Evolutionary conservation across 2,329 filamentous ascomycete genomes (phyloP).

Genomic region (Penicillium hordei): DNA sequence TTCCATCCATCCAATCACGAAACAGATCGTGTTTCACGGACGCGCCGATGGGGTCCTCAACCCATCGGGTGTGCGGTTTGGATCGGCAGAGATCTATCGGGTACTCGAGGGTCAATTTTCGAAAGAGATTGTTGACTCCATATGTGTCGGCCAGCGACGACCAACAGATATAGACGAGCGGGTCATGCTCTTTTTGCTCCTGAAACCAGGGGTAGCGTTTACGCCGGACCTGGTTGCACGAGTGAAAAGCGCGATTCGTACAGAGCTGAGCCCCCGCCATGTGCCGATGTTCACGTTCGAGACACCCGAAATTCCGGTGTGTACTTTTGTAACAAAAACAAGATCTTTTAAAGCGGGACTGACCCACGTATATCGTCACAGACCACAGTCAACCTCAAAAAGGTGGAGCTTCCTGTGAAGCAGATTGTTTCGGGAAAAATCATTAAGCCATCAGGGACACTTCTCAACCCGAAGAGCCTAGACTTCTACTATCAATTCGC

Average conservation of each 20-base stretch:
- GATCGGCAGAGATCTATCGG: slow-evolving; percentile 75
- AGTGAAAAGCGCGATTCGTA: slow-evolving; percentile 64
- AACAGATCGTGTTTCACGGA: slow-evolving; percentile 45
- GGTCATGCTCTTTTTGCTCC: slow-evolving; percentile 60
- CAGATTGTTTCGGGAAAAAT: slow-evolving; percentile 74
- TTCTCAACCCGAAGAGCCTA: slow-evolving; percentile 72
- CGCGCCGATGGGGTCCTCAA: slow-evolving; percentile 72
- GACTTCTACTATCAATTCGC: slow-evolving; percentile 79
- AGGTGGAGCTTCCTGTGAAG: slow-evolving; percentile 81
- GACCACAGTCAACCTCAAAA: slow-evolving; percentile 80
- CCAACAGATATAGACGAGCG: slow-evolving; percentile 58
- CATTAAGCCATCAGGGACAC: slow-evolving; percentile 72
- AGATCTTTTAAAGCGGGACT: slow-evolving; percentile 47
- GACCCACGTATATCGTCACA: slow-evolving; percentile 52
- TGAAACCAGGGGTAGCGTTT: slow-evolving; percentile 45
- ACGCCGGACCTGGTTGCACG: slow-evolving; percentile 45
- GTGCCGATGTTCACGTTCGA: slow-evolving; percentile 78
- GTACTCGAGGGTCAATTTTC: slow-evolving; percentile 57
- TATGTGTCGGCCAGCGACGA: slow-evolving; percentile 75
- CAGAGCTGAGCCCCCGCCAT: slow-evolving; percentile 68
- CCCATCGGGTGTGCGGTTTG: slow-evolving; percentile 75
- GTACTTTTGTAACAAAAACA: slow-evolving; percentile 41
- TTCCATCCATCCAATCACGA: slow-evolving; percentile 65
- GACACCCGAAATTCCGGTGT: slow-evolving; percentile 69
- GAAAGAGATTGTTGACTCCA: slow-evolving; percentile 61